Evolutionary conservation across 1,284 basidiomycete genomes (phyloP).

Genomic region (Sanguinoderma infundibulare): DNA sequence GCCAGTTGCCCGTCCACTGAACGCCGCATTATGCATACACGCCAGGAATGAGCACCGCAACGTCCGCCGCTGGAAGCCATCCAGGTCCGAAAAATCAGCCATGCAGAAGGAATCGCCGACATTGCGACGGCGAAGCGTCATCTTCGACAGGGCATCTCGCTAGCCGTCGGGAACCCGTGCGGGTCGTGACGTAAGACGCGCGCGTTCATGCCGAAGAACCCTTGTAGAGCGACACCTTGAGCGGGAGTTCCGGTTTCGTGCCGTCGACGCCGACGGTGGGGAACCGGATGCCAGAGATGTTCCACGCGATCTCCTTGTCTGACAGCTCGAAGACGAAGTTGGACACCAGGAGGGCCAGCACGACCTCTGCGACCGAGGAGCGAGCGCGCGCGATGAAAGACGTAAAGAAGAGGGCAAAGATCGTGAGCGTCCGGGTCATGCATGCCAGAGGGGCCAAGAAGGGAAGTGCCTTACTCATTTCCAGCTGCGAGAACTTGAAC

Average conservation of each 20-base stretch:
- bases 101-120: background rate
- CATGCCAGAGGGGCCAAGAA: background rate
- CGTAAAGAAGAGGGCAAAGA: background rate
- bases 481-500: constrained; percentile 37
- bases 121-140: too few species aligned
- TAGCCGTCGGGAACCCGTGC: too few species aligned
- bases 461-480: constrained; percentile 31
- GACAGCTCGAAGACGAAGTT: constrained; percentile 21
- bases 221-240: constrained; percentile 19
- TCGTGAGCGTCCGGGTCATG: background rate
- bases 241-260: constrained; percentile 22
- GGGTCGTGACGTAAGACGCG: too few species aligned
- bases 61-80: background rate
- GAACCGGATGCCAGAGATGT: constrained; percentile 26
- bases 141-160: too few species aligned
- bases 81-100: background rate
- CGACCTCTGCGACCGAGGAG: constrained; percentile 17
- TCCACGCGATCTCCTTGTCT: constrained; percentile 26
- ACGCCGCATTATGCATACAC: too few species aligned
- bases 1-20: too few species aligned
- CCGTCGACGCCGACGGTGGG: constrained; percentile 26
- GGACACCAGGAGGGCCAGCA: constrained; percentile 16
- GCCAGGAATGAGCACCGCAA: too few species aligned
- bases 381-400: background rate
- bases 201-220: background rate